Conservation (phyloP, 106 monocot species). For the Xerophyta viscosa region DNA sequence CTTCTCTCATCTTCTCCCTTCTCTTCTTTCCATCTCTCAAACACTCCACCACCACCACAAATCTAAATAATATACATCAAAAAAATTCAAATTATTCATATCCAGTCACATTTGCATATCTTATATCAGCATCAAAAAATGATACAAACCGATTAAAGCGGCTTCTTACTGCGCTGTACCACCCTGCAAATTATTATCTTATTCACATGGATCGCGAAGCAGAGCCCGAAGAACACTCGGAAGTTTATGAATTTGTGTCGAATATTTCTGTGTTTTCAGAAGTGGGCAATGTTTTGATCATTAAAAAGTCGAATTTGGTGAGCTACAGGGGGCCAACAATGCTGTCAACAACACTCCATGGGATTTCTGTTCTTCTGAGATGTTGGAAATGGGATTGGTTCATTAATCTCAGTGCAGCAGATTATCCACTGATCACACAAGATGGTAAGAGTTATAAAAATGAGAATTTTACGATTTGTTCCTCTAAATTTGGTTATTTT, state of each 20-base stretch:
- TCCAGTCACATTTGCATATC: conserved; percentile 78
- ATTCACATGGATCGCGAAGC: conserved; percentile 77
- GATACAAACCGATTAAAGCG: conserved; percentile 44
- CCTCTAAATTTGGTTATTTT: too few relatives aligned
- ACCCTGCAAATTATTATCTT: conserved; percentile 74
- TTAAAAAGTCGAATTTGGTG: conserved; percentile 63
- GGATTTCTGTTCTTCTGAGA: conserved; percentile 62
- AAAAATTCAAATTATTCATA: conserved; percentile 9
- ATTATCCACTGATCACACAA: conserved; percentile 87
- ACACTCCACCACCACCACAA: conserved; percentile 5
- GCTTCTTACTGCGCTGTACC: conserved; percentile 60
- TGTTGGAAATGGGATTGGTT: conserved; percentile 88
- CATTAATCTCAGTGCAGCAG: conserved; percentile 88
- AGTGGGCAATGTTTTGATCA: conserved; percentile 56
- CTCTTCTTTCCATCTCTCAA: conserved; percentile 45
- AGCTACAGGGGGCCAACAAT: conserved; percentile 91
- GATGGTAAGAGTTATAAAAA: too few relatives aligned
- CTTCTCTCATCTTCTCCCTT: conserved; percentile 53
- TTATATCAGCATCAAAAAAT: conserved; percentile 74
- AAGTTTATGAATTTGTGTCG: conserved; percentile 25
- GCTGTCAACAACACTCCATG: conserved; percentile 84
- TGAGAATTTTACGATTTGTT: too few relatives aligned
- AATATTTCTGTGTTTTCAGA: conserved; percentile 28
- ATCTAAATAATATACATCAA: conserved; percentile 1
- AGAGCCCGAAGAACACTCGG: conserved; percentile 22